A percentile compares a stretch with the other conserved stretches of the same genome.
Evolutionary conservation across 2,329 filamentous ascomycete species (phyloP).

Genomic region (Aspergillus nomiae): DNA sequence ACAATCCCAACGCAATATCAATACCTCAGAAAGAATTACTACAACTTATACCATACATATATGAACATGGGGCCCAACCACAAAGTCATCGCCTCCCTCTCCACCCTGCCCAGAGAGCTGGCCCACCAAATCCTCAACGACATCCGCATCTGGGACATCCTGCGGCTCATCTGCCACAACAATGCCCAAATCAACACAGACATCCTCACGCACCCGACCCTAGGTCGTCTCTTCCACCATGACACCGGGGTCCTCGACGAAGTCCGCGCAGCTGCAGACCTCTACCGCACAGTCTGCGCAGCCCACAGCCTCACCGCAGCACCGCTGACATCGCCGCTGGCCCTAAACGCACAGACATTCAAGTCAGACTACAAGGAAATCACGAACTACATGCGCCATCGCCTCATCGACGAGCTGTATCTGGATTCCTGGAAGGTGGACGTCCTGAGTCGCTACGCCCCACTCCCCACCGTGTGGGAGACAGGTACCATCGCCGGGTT

Average conservation of each 20-base stretch:
- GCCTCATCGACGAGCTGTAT: background rate
- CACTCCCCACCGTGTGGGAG: background rate
- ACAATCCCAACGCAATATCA: too few species aligned
- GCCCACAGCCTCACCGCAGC: background rate
- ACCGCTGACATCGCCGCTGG: background rate
- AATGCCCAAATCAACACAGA: slow-evolving; percentile 9
- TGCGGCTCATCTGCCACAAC: slow-evolving; percentile 15
- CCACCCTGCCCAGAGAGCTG: slow-evolving; percentile 20
- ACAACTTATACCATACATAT: background rate
- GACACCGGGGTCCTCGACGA: background rate
- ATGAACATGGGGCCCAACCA: background rate
- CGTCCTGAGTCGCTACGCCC: background rate
- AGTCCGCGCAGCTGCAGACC: background rate
- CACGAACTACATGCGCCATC: background rate
- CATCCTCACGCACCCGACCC: slow-evolving; percentile 11
- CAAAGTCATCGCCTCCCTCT: slow-evolving; percentile 8
- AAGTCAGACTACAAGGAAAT: background rate
- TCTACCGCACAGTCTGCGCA: background rate
- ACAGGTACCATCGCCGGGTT: background rate
- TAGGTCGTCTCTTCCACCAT: background rate
- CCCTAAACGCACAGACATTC: background rate
- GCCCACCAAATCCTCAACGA: slow-evolving; percentile 25
- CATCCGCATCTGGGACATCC: slow-evolving; percentile 21
- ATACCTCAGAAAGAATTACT: too few species aligned
- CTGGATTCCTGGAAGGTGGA: background rate